Conservation (phyloP, 1,139 yeast genomes). For the Diutina pseudorugosa region DNA sequence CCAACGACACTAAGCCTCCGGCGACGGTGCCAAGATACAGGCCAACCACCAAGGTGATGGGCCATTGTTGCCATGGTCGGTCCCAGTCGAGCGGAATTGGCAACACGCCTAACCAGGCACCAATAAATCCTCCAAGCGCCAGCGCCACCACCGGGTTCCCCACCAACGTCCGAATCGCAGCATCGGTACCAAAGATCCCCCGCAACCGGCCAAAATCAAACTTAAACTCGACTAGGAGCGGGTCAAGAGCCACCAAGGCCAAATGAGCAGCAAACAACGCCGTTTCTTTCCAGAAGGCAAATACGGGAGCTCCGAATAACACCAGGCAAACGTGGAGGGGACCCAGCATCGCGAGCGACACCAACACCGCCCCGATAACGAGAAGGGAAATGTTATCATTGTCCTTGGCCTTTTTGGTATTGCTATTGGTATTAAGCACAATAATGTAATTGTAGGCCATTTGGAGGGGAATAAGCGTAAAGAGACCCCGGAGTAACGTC, state of each 20-base stretch:
- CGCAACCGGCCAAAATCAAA: constrained; percentile 31
- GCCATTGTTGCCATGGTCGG: constrained; percentile 95
- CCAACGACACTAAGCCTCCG: constrained; percentile 22
- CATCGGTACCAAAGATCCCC: constrained; percentile 14
- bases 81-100: constrained; percentile 98
- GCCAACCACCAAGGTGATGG: constrained; percentile 81
- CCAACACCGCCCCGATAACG: constrained; percentile 13
- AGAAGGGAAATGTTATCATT: constrained; percentile 22
- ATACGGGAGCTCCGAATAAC: constrained; percentile 81
- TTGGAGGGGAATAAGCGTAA: constrained; percentile 16
- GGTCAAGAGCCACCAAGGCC: constrained; percentile 48
- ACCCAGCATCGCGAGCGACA: constrained; percentile 28
- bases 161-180: constrained; percentile 15
- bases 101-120: constrained; percentile 87
- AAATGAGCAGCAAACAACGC: constrained; percentile 54
- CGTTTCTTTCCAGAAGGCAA: constrained; percentile 45
- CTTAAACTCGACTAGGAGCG: constrained; percentile 49
- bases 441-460: constrained; percentile 17
- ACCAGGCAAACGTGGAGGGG: constrained; percentile 41
- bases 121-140: constrained; percentile 44
- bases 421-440: constrained; percentile 13
- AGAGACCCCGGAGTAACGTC: constrained; percentile 18
- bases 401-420: constrained; percentile 8
- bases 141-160: constrained; percentile 27
- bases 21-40: constrained; percentile 57